Conservation (phyloP, 345 rosid species). For the Bruguiera sexangula region DNA sequence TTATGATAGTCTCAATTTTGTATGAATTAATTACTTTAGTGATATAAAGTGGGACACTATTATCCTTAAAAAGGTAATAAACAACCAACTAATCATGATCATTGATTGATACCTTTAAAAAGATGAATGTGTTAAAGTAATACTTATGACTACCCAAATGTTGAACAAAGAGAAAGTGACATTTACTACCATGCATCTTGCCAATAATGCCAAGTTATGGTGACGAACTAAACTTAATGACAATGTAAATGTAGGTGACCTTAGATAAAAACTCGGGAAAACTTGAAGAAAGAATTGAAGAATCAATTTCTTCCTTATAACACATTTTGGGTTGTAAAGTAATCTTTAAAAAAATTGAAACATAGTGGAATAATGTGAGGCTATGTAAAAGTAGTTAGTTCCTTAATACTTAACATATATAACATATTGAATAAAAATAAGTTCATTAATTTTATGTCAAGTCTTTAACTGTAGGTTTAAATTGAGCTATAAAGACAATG, state of each 20-base stretch:
- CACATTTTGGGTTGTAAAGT: background rate
- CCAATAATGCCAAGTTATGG: background rate
- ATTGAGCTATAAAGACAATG: too few relatives aligned
- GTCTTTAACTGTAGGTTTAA: too few relatives aligned
- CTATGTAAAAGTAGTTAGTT: background rate
- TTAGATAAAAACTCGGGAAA: background rate
- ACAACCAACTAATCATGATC: too few relatives aligned
- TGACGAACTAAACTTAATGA: background rate
- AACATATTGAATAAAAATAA: background rate
- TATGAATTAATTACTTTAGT: too few relatives aligned
- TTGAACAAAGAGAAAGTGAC: background rate
- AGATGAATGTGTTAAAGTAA: background rate
- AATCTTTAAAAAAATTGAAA: background rate
- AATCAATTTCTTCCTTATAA: background rate
- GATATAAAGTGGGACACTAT: too few relatives aligned
- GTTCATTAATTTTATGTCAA: too few relatives aligned
- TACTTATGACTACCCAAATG: background rate
- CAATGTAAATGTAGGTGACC: background rate
- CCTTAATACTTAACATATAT: background rate
- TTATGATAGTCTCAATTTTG: too few relatives aligned
- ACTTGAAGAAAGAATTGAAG: background rate
- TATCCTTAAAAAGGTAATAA: too few relatives aligned
- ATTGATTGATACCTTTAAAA: accelerated
- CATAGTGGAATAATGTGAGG: background rate
- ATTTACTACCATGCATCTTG: background rate